A percentile compares a stretch with the other conserved stretches of the same genome.
phyloP scores from a whole-genome alignment of 495 filamentous ascomycete genomes.

The Apiosordaria backusii region DNA sequence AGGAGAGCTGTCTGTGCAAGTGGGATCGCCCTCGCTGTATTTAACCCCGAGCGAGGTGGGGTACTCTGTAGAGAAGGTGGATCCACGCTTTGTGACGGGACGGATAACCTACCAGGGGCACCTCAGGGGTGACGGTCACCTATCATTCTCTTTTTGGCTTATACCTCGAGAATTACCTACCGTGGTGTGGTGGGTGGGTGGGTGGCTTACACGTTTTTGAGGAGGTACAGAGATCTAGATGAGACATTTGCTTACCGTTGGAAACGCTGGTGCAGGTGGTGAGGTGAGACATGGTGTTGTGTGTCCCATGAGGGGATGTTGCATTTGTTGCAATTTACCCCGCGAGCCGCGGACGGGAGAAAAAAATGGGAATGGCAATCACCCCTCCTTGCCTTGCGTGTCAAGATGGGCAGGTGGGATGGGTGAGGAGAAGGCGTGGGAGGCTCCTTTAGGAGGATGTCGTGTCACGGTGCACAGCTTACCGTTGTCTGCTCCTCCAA shows the following conservation, averaged over 20 bases:
- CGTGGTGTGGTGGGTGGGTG: background rate
- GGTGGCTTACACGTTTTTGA: no score
- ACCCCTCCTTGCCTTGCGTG: background rate
- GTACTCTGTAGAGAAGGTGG: background rate
- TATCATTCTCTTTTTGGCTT: background rate
- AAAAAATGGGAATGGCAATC: background rate
- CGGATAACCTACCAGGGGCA: background rate
- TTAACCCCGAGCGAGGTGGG: background rate
- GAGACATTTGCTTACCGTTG: background rate
- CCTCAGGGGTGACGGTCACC: background rate
- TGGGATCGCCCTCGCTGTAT: background rate
- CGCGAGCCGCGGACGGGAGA: background rate
- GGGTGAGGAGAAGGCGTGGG: background rate
- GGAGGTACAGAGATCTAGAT: background rate
- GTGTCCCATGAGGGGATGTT: background rate
- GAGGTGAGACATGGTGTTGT: background rate
- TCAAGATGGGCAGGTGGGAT: background rate
- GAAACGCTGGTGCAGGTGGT: background rate
- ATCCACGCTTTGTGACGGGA: no score
- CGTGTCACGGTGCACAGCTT: background rate
- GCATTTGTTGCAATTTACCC: constrained; percentile 6
- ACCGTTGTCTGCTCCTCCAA: background rate
- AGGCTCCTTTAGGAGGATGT: background rate
- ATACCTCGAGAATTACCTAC: background rate
- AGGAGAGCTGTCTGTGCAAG: background rate